Base-by-base conservation (phyloP, 768 basidiomycete genomes). In the Leccinum subtestaceum region DNA sequence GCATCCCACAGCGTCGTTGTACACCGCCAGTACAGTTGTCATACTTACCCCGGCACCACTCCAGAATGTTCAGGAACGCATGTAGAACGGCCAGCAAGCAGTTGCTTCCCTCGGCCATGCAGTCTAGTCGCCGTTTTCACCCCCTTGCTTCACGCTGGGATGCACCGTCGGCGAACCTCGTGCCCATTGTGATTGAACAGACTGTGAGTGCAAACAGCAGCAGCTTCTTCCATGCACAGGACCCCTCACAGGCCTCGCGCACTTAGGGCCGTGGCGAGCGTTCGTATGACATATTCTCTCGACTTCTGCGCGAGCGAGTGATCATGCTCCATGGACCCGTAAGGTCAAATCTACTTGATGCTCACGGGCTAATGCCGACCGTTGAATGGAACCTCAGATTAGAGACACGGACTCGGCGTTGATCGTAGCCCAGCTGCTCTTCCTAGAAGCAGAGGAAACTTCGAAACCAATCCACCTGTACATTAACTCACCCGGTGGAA, bases 401-500 rank as follows among this genome's bases (percentile, higher is more conserved):
- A 84, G 85, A 63, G 95, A 97, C 74, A 81, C 84, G n/a, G 88
- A 93, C 66, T 90, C 95, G 1, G 89, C 94, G 4, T 78, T 97
- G 58, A 81, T 87, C 34, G 93, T 97, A 7, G 93, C 95, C 1
- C 95, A 98, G 68, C 79, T 98, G 8, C 85, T 98, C 45, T 98
- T 96, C 74, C 81, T 98, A 59, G 96, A 98, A 78, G 95, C 96
- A 1, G 95, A 96, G 73, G 95, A 98, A 63, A 86, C 94, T 0
- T 85, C 87, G 9, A 93, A 93, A 70, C 96, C 96, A 3, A 97
- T 98, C 56, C 95, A 96, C 67, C 76, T 98, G 11, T 98, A 98
- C 74, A 96, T 98, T 65, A 98, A 98, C 75, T 95, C 92, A 7
- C 96, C 96, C 0, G 96, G 96, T 2, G 96, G 96, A 31, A 91